Evolutionary conservation across 2,329 filamentous ascomycete species (phyloP), one percentile per base, ranked within the genome.

Genomic region (Nothophaeocryptopus gaeumannii): DNA sequence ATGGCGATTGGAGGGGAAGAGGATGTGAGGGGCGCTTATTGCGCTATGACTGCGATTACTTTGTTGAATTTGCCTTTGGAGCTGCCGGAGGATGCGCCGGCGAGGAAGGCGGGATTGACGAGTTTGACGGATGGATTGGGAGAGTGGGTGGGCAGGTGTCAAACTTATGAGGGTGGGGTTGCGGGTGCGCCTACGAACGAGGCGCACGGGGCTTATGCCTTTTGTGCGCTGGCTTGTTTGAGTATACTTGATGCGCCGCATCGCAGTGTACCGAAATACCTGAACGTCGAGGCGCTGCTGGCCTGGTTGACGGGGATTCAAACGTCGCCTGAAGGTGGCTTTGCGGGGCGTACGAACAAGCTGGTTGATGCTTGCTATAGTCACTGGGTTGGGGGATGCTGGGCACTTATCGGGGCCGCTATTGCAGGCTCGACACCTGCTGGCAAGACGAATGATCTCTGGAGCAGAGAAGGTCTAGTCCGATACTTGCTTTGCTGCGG

Each of bases 301-400:
- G 83, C 85, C 53, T 99, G 93, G 90, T 81, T 99, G 34, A 92
- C 89, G 7, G 84, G 88, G 38, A 85, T 90, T 52, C 93, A 99
- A 70, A 88, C 92, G 68, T 83, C 84, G 29, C 93, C 92, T 3
- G 93, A 97, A 69, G 91, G 91, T 57, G 93, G 93, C 32, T 91
- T 96, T 66, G 87, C 89, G 35, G 93, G 93, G 54, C 86, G 93
- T 60, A 96, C 92, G 26, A 97, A 97, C 77, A 99, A 99, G 74
- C 79, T 99, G 30, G 93, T 97, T 30, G 93, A 99, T 70, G 93
- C 92, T 39, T 99, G 93, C 73, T 99, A 99, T 74, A 95, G 89
- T 67, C 92, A 96, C 71, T 99, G 93, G 93, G 86, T 96, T 31
- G 93, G 93, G 47, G 88, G 87, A 47, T 97, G 91, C 74, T 99